phyloP scores from a whole-genome alignment of 192 early-diverging fungal genomes.

The Coemansia sp. region DNA sequence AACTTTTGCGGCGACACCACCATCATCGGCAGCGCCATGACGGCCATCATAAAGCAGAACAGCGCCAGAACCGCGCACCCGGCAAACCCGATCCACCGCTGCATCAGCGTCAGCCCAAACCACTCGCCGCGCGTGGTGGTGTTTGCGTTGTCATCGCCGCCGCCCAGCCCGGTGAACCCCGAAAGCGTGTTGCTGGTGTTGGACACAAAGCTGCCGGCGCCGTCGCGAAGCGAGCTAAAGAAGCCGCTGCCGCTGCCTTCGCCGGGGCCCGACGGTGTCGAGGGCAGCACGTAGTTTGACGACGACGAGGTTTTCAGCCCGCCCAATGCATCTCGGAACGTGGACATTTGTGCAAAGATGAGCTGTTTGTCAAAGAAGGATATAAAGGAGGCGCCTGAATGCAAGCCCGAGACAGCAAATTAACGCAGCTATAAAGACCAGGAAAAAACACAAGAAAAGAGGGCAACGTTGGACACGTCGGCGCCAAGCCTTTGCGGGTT shows the following conservation, averaged over 20 bases:
- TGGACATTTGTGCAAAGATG: conserved; percentile 21
- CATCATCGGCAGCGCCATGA: conserved; percentile 63
- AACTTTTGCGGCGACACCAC: conserved; percentile 68
- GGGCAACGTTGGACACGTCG: too few relatives aligned
- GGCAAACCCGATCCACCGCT: conserved; percentile 51
- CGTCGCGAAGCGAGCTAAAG: conserved; percentile 40
- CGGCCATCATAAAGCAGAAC: conserved; percentile 53
- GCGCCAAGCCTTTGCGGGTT: too few relatives aligned
- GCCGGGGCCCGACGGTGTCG: conserved; percentile 9
- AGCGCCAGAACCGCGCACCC: conserved; percentile 47
- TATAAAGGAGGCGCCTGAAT: too few relatives aligned
- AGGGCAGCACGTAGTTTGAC: conserved; percentile 30
- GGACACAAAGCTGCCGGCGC: conserved; percentile 40
- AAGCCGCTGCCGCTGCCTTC: conserved; percentile 27
- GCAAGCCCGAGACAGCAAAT: too few relatives aligned
- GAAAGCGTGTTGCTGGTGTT: conserved; percentile 34
- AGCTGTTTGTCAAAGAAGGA: not conserved
- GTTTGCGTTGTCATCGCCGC: conserved; percentile 1
- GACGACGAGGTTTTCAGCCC: conserved; percentile 50
- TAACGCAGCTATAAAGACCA: not conserved
- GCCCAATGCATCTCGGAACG: conserved; percentile 45
- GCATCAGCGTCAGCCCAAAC: conserved; percentile 51
- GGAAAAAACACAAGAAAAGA: not conserved
- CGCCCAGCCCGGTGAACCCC: conserved; percentile 17
- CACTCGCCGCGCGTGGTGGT: conserved; percentile 39